phyloP scores from a whole-genome alignment of 768 basidiomycete genomes.

The Gymnopilus junonius region DNA sequence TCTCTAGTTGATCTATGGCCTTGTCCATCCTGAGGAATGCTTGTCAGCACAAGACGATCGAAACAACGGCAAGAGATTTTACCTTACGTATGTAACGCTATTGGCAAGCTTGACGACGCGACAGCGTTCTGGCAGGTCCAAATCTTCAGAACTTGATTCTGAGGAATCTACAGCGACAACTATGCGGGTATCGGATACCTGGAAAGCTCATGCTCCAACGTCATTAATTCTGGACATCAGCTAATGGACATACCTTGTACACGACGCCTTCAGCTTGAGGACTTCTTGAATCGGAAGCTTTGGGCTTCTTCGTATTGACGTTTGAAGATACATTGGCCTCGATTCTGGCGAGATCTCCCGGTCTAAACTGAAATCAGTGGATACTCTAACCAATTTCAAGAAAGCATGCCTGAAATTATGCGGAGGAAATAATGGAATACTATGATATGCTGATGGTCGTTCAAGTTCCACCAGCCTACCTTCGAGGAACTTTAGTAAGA shows the following conservation, averaged over 20 bases:
- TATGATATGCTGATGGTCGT: conserved; percentile 80
- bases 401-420: conserved; percentile 74
- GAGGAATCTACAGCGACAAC: conserved; percentile 77
- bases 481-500: conserved; percentile 35
- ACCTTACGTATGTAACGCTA: conserved; percentile 90
- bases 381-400: conserved; percentile 14
- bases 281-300: conserved; percentile 46
- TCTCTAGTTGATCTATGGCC: conserved; percentile 70
- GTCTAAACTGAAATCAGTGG: conserved; percentile 43
- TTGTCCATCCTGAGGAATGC: conserved; percentile 77
- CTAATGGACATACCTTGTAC: conserved; percentile 61
- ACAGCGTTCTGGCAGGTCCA: conserved; percentile 86
- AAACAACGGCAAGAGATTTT: neutral
- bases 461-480: conserved; percentile 85
- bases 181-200: conserved; percentile 84
- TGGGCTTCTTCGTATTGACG: conserved; percentile 46
- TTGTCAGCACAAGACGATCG: neutral
- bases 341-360: conserved; percentile 88
- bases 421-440: conserved; percentile 73
- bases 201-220: neutral
- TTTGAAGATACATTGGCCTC: conserved; percentile 65
- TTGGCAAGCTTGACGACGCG: conserved; percentile 89
- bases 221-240: neutral
- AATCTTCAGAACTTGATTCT: conserved; percentile 61
- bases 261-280: conserved; percentile 77